phyloP scores from a whole-genome alignment of 1,139 yeast genomes.

The Hyphopichia fennica region DNA sequence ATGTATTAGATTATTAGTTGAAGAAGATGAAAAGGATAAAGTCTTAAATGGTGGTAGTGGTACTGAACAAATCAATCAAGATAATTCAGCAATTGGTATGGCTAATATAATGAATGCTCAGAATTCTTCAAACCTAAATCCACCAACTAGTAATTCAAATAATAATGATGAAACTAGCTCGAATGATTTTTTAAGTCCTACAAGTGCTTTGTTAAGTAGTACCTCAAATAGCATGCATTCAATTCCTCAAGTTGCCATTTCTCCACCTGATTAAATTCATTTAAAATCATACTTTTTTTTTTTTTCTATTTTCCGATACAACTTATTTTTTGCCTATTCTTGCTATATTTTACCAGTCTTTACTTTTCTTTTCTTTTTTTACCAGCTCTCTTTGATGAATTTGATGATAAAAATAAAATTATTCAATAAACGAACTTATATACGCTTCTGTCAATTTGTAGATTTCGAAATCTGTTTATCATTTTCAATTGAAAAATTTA shows the following conservation, averaged over 20 bases:
- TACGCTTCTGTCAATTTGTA: no score
- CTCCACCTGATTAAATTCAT: conserved; percentile 41
- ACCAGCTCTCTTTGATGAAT: not conserved
- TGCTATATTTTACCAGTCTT: not conserved
- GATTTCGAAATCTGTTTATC: no score
- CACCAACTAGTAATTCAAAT: not conserved
- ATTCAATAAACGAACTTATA: no score
- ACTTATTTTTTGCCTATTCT: not conserved
- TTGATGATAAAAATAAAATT: no score
- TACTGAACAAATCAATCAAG: no score
- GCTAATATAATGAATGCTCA: conserved; percentile 1
- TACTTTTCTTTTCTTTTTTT: not conserved
- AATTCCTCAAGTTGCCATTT: conserved; percentile 37
- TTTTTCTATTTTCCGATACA: not conserved
- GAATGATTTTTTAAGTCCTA: conserved; percentile 15
- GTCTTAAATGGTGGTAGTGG: not conserved
- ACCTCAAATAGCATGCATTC: conserved; percentile 7
- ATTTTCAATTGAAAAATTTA: no score
- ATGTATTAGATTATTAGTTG: conserved; percentile 74
- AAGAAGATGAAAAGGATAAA: conserved; percentile 50
- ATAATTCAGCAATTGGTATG: conserved; percentile 4
- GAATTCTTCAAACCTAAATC: not conserved
- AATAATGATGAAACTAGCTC: conserved; percentile 1
- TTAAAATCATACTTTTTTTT: not conserved
- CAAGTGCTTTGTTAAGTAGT: conserved; percentile 9